Conservation (phyloP, 1,284 basidiomycete species). For the Naganishia sp. region DNA sequence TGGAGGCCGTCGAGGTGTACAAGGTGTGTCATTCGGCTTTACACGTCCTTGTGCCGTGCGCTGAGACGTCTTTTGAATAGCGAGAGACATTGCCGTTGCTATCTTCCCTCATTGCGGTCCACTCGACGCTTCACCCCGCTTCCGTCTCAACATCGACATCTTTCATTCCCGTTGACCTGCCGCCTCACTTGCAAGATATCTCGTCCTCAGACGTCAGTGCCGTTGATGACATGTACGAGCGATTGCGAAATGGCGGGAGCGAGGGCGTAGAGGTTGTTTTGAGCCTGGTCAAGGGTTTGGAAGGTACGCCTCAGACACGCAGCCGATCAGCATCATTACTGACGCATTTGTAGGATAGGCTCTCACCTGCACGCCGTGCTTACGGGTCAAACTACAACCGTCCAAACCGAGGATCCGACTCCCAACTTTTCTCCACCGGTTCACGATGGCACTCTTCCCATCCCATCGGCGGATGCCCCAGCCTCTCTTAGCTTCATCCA, state of each 20-base stretch:
- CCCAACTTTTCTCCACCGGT: constrained; percentile 18
- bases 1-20: constrained; percentile 62
- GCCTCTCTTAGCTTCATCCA: constrained; percentile 11
- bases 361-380: constrained; percentile 13
- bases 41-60: background rate
- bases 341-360: background rate
- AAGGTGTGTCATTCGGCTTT: constrained; percentile 57
- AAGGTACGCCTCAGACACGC: background rate
- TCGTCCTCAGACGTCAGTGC: constrained; percentile 21
- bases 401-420: constrained; percentile 11
- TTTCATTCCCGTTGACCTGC: constrained; percentile 53
- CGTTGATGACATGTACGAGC: constrained; percentile 31
- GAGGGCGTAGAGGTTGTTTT: constrained; percentile 17
- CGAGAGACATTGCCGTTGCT: constrained; percentile 59
- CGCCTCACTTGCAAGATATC: constrained; percentile 45
- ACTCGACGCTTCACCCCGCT: constrained; percentile 58
- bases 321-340: too few species aligned
- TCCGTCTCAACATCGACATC: constrained; percentile 46
- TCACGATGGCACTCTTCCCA: constrained; percentile 11
- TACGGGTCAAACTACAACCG: constrained; percentile 6
- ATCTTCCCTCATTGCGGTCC: constrained; percentile 66
- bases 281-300: constrained; percentile 11
- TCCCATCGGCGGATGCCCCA: constrained; percentile 11
- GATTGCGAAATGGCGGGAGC: constrained; percentile 12
- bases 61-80: constrained; percentile 13